These are phyloP conservation scores for Triangularia verruculosa DNA, from an alignment of 2,329 filamentous ascomycete species.

Conservation along the genomic window DNA sequence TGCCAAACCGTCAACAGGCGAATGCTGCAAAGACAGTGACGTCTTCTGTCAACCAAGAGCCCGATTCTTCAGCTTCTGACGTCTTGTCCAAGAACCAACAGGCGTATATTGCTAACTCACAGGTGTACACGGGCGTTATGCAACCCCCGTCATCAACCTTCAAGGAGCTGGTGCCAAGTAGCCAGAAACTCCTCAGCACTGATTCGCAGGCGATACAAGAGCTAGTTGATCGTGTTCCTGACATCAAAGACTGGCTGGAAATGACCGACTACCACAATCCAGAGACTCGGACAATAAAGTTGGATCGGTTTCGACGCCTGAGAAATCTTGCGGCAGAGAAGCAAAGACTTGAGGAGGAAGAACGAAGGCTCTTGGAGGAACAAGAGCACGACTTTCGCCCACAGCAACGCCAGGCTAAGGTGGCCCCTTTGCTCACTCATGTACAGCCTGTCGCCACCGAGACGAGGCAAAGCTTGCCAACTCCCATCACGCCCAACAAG, in stretches of 20 bases:
- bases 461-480: neutral
- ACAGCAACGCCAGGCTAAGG: neutral
- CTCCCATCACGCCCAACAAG: neutral
- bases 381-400: conserved; percentile 25
- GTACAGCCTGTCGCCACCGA: neutral
- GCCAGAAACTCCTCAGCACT: neutral
- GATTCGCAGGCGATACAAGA: conserved; percentile 15
- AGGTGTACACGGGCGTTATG: neutral
- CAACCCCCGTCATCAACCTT: neutral
- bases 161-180: neutral
- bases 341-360: conserved; percentile 26
- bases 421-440: neutral
- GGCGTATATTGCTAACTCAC: conserved; percentile 1
- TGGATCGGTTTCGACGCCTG: conserved; percentile 25
- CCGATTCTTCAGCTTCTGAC: neutral
- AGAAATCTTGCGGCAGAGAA: conserved; percentile 25
- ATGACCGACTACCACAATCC: conserved; percentile 27
- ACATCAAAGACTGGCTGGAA: conserved; percentile 28
- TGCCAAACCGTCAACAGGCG: too few relatives aligned
- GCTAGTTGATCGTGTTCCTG: conserved; percentile 20
- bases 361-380: conserved; percentile 27
- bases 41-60: neutral
- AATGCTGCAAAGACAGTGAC: too few relatives aligned
- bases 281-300: conserved; percentile 23
- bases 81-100: neutral